These are phyloP conservation scores for Gorgonomyces haynaldii DNA, from an alignment of 192 early-diverging fungal genomes.

Conservation along the genomic window DNA sequence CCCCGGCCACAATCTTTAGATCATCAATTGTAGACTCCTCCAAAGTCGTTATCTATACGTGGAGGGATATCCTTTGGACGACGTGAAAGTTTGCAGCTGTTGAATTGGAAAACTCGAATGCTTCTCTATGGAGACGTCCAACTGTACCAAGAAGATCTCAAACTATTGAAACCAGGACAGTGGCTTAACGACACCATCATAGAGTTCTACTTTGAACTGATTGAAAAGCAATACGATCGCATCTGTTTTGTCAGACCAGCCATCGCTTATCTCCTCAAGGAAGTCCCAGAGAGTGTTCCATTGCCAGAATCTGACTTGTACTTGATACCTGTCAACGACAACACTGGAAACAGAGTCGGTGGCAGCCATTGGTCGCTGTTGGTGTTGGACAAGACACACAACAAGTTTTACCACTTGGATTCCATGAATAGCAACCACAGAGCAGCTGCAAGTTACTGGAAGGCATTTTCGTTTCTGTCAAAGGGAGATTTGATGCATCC, in stretches of 20 bases:
- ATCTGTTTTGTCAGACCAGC: slow-evolving; percentile 19
- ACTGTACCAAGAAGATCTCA: slow-evolving; percentile 10
- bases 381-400: neutral
- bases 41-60: too few species aligned
- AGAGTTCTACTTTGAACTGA: slow-evolving; percentile 21
- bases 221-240: slow-evolving; percentile 1
- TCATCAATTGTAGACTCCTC: too few species aligned
- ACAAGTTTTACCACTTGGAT: slow-evolving; percentile 4
- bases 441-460: neutral
- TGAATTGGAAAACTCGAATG: too few species aligned
- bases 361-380: slow-evolving; percentile 19
- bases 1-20: too few species aligned
- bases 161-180: slow-evolving; percentile 11
- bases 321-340: slow-evolving; percentile 18
- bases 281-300: neutral
- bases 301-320: slow-evolving; percentile 4
- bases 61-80: too few species aligned
- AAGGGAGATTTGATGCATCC: neutral
- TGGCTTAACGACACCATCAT: slow-evolving; percentile 39
- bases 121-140: slow-evolving; percentile 4
- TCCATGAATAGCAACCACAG: neutral
- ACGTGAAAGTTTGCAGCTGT: too few species aligned
- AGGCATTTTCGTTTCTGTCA: neutral
- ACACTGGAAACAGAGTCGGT: slow-evolving; percentile 4
- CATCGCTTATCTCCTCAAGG: slow-evolving; percentile 17